phyloP scores from a whole-genome alignment of 177 flowering plant species.

The Tripterygium wilfordii region DNA sequence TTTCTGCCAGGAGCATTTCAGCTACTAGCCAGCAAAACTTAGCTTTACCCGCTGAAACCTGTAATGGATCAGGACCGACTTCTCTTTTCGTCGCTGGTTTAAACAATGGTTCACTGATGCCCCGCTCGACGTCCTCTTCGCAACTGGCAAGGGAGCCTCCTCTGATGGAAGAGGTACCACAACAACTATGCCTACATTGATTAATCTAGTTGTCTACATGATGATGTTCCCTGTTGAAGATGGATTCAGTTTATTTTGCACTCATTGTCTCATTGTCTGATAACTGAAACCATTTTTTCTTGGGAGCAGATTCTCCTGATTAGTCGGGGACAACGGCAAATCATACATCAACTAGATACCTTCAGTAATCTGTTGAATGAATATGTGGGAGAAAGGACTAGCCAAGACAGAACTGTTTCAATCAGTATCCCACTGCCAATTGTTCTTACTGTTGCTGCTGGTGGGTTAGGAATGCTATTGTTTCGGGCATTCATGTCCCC shows the following conservation, averaged over 20 bases:
- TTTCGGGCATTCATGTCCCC: conserved; percentile 26
- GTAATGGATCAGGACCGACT: conserved; percentile 81
- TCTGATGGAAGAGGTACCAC: conserved; percentile 73
- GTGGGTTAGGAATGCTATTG: conserved; percentile 42
- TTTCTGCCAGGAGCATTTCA: conserved; percentile 37
- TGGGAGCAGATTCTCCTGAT: conserved; percentile 39
- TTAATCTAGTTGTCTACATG: too few relatives aligned
- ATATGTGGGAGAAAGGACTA: conserved; percentile 31
- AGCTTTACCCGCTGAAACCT: conserved; percentile 55
- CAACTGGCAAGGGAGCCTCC: conserved; percentile 71
- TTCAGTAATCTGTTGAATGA: conserved; percentile 48
- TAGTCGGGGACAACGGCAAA: conserved; percentile 46
- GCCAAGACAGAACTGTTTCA: conserved; percentile 26
- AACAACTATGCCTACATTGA: too few relatives aligned
- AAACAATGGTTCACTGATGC: conserved; percentile 62
- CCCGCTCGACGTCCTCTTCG: conserved; percentile 68
- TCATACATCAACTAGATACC: conserved; percentile 61
- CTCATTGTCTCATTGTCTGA: not conserved
- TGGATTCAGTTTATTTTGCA: too few relatives aligned
- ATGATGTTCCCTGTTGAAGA: too few relatives aligned
- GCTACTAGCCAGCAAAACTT: conserved; percentile 68
- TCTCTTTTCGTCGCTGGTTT: conserved; percentile 61
- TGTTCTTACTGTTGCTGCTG: conserved; percentile 42
- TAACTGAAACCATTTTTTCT: not conserved
- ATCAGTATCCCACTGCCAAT: conserved; percentile 25